These are phyloP conservation scores for Fragosphaeria purpurea DNA, from an alignment of 2,329 filamentous ascomycete genomes.

Conservation along the genomic window DNA sequence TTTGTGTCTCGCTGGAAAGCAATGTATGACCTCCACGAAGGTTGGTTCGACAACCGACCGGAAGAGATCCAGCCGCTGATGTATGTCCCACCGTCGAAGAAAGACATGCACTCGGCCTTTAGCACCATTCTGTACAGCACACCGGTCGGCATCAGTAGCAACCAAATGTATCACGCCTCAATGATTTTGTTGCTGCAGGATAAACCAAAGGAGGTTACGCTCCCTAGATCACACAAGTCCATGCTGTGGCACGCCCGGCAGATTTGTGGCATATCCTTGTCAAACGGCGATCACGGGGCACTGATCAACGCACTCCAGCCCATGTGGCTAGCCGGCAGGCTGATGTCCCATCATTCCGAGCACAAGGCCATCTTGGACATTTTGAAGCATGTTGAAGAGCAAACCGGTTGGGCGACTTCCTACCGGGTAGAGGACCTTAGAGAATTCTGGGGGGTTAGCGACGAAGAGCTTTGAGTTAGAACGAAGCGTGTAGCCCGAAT, in stretches of 20 bases:
- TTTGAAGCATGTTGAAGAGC: slow-evolving; percentile 33
- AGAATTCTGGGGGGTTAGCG: slow-evolving; percentile 19
- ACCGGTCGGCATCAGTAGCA: slow-evolving; percentile 42
- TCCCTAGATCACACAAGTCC: slow-evolving; percentile 22
- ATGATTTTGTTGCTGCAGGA: slow-evolving; percentile 40
- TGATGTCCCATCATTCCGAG: slow-evolving; percentile 38
- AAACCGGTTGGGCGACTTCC: slow-evolving; percentile 38
- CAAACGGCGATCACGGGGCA: slow-evolving; percentile 42
- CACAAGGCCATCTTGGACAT: slow-evolving; percentile 26
- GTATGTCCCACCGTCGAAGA: slow-evolving; percentile 29
- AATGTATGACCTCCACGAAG: too few species aligned
- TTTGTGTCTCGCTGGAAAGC: too few species aligned
- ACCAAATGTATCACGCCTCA: slow-evolving; percentile 44
- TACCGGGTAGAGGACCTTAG: slow-evolving; percentile 41
- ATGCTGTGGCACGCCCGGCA: slow-evolving; percentile 29
- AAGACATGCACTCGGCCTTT: slow-evolving; percentile 30
- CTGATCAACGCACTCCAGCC: slow-evolving; percentile 45
- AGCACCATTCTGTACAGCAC: slow-evolving; percentile 40
- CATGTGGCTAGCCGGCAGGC: slow-evolving; percentile 41
- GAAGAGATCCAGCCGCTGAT: slow-evolving; percentile 26
- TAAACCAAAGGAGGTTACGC: slow-evolving; percentile 27
- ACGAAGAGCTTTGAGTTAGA: too few species aligned
- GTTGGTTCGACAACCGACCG: slow-evolving; percentile 11
- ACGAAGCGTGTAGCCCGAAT: too few species aligned
- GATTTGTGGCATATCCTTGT: slow-evolving; percentile 42